Percentiles rank a stretch among this genome's conserved stretches.
Evolutionary conservation across 1,284 basidiomycete species (phyloP).

Genomic region (Termitomyces sp.): DNA sequence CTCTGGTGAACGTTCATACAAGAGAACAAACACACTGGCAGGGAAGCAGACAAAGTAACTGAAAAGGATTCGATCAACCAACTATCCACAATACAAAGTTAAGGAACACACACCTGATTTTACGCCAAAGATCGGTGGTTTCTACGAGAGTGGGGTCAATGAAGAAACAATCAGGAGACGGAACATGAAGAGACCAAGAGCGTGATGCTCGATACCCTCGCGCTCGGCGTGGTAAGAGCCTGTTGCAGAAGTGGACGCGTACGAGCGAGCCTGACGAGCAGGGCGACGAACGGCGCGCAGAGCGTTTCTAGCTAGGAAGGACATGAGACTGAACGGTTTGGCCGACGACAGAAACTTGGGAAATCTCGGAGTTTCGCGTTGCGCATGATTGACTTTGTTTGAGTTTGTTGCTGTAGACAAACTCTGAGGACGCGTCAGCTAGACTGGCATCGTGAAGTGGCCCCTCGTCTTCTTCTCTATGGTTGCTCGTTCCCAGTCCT

Average conservation of each 20-base stretch:
- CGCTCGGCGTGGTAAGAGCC: slow-evolving; percentile 51
- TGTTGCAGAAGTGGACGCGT: slow-evolving; percentile 23
- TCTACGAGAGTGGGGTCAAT: slow-evolving; percentile 37
- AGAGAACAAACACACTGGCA: slow-evolving; percentile 47
- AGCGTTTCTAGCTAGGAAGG: slow-evolving; percentile 46
- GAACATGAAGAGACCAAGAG: slow-evolving; percentile 43
- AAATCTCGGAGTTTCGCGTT: slow-evolving; percentile 28
- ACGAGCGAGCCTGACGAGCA: slow-evolving; percentile 30
- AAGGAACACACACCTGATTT: slow-evolving; percentile 59
- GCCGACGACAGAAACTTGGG: slow-evolving; percentile 22
- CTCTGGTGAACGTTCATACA: not conserved
- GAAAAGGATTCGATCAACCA: not conserved
- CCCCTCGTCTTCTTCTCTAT: slow-evolving; percentile 32
- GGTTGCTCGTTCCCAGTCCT: slow-evolving; percentile 67
- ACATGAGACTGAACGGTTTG: slow-evolving; percentile 39
- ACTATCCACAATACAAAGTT: not conserved
- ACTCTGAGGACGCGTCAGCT: slow-evolving; percentile 39
- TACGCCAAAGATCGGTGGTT: slow-evolving; percentile 77
- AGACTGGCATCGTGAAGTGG: slow-evolving; percentile 17
- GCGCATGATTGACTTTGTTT: slow-evolving; percentile 28
- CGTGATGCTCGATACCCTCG: slow-evolving; percentile 61
- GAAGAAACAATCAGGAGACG: slow-evolving; percentile 4
- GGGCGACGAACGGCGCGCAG: slow-evolving; percentile 43
- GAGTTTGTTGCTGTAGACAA: slow-evolving; percentile 23
- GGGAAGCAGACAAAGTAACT: slow-evolving; percentile 77